Percentiles rank a stretch among this genome's conserved stretches.
phyloP scores from a whole-genome alignment of 2,329 filamentous ascomycete species.

The Hymenoscyphus occultus region DNA sequence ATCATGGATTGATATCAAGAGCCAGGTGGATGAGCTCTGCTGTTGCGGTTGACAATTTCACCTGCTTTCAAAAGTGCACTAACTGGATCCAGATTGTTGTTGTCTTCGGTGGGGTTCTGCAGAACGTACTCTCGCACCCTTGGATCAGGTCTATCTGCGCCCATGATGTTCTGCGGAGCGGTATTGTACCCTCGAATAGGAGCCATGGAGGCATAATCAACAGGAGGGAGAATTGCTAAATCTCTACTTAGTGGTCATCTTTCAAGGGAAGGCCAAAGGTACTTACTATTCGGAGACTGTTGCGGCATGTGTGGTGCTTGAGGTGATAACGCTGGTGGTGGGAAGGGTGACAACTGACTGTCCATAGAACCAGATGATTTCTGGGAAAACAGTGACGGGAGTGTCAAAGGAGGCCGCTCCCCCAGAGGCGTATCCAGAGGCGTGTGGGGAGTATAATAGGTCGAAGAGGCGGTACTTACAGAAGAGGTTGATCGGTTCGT shows the following conservation, averaged over 20 bases:
- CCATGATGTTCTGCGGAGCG: conserved; percentile 10
- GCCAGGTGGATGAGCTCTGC: conserved; percentile 18
- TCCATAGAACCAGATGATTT: conserved; percentile 31
- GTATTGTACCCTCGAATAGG: conserved; percentile 28
- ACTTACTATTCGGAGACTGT: conserved; percentile 33
- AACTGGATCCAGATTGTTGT: conserved; percentile 52
- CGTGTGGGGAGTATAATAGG: conserved; percentile 32
- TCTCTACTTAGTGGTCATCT: not conserved
- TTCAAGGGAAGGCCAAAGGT: not conserved
- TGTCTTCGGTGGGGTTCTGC: conserved; percentile 30
- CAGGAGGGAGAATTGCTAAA: conserved; percentile 7
- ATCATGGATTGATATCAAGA: conserved; percentile 9
- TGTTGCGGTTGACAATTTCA: conserved; percentile 53
- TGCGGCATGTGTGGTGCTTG: conserved; percentile 24
- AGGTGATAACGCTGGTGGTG: conserved; percentile 32
- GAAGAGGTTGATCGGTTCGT: conserved; percentile 31
- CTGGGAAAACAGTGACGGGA: conserved; percentile 29
- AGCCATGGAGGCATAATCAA: conserved; percentile 24
- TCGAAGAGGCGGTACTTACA: conserved; percentile 29
- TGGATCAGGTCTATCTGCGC: conserved; percentile 20
- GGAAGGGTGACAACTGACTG: conserved; percentile 31
- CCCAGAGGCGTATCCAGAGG: conserved; percentile 32
- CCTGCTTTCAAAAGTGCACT: conserved; percentile 56
- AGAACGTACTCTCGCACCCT: conserved; percentile 26
- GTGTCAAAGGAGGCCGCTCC: conserved; percentile 29